Evolutionary conservation across 805 yeast species (phyloP), one percentile per base, ranked within the genome.

Genomic region (Debaryomyces maramus): DNA sequence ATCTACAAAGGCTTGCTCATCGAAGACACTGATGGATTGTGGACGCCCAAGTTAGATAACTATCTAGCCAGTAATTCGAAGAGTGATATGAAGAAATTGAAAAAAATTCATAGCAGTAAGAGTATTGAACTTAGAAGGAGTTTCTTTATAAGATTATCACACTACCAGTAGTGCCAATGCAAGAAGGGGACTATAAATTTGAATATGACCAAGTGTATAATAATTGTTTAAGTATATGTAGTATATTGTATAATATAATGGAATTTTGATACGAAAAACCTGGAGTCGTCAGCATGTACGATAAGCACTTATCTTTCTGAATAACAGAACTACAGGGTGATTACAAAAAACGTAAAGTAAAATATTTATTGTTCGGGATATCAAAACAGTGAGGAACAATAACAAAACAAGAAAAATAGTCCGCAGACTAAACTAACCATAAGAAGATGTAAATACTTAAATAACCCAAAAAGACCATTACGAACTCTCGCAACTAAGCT

Each of bases 1-100:
- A 15, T 43, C 10, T 43, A 35, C 16, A 24, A 34, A 10, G 57
- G 55, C 8, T 37, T 49, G 15, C 47, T 52, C 52, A 46, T 37
- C 23, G 42, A 36, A 18, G 39, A 38, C 9, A 42, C 43, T 22
- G 55, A 52, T 39, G 27, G 40, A 14, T 31, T 38, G 22, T 33
- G 41, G 30, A 30, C 35, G 17, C 22, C 44, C 6, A 29, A 14
- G 14, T 31, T 20, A 9, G 36, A 30, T 18, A 27, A 26, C n/a
- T 19, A 27, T 19, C 31, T 41, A 38, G 24, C 38, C 22, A 14
- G 23, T 22, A 24, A 32, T 16, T 26, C 31, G 5, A 24, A 28
- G 18, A 15, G 13, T n/a, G 32, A 32, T 14, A 22, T 20, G 22
- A 22, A 34, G 17, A 27, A 26, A 14, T 34, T 48, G 26, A 32